Base-by-base conservation (phyloP, 805 yeast species). In the Yarrowia sp. region DNA sequence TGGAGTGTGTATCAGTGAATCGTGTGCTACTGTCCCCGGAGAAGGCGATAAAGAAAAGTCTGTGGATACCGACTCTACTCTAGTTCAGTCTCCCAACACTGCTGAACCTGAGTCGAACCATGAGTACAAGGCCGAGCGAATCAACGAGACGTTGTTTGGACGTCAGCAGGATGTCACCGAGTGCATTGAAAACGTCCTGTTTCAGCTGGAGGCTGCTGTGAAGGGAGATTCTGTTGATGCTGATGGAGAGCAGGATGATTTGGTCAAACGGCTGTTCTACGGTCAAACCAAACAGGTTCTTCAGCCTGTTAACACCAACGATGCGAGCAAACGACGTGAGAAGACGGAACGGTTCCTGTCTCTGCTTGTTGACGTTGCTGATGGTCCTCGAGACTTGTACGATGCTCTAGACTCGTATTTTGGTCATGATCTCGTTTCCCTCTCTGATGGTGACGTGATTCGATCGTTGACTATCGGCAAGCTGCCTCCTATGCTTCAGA, bases 81-180 rank as follows among this genome's bases (percentile, higher is more conserved):
- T 55, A 1, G 52, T 50, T 2, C 55, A 66, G 42, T 47, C 47
- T 9, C 61, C 67, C 15, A 4, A 33, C 39, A 17, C 67, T 17
- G 13, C 49, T 9, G 52, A 34, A 19, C 33, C 58, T 12, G 38
- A 36, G 38, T 36, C 38, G 34, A 58, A 34, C 39, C 67, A 34
- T 17, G 65, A 58, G 34, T 58, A 58, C 52, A 58, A 58, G 38
- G 66, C 66, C 10, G 55, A 61, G n/a, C 13, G 66, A 20, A 61
- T 61, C 19, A 70, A 72, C 50, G 67, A 66, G 93, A 91, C 74
- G 81, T 88, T 74, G 40, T 68, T 72, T 43, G 97, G 97, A 2
- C 82, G 96, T 71, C 99, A 95, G 76, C 99, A 95, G 76, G 99
- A 95, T 80, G 98, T 95, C 19, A 92, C 98, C 0, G 99, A 95